phyloP scores from a whole-genome alignment of 345 rosid genomes.

The Mercurialis annua region DNA sequence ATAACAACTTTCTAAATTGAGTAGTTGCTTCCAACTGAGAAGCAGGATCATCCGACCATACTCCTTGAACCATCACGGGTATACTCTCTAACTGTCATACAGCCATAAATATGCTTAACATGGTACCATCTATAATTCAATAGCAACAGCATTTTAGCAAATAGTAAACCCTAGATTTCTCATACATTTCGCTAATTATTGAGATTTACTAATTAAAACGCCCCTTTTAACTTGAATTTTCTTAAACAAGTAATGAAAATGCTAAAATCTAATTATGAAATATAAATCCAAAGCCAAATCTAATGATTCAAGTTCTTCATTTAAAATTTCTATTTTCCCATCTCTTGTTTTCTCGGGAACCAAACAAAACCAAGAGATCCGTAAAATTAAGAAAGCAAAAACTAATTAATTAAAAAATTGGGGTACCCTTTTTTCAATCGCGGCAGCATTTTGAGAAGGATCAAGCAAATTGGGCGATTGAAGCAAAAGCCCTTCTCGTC shows the following conservation, averaged over 20 bases:
- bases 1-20: constrained; percentile 30
- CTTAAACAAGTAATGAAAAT: neutral
- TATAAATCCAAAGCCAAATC: neutral
- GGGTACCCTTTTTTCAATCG: constrained; percentile 22
- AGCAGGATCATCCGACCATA: constrained; percentile 26
- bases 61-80: constrained; percentile 28
- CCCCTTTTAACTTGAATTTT: neutral
- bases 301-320: neutral
- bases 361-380: constrained; percentile 1
- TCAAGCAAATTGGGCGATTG: constrained; percentile 18
- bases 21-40: constrained; percentile 27
- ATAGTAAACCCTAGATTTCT: neutral
- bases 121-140: neutral
- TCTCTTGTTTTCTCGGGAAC: neutral
- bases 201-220: neutral
- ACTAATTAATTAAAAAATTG: too few species aligned
- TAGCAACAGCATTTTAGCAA: too few species aligned
- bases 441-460: constrained; percentile 21
- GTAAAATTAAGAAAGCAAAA: neutral
- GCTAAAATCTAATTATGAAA: neutral
- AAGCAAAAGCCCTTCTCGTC: constrained; percentile 35
- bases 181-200: neutral
- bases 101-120: constrained; percentile 1
- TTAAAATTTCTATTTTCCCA: neutral
- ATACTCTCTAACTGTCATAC: constrained; percentile 27